Conservation (phyloP, 2,329 filamentous ascomycete species). For the Stachybotrys chlorohalonatus region DNA sequence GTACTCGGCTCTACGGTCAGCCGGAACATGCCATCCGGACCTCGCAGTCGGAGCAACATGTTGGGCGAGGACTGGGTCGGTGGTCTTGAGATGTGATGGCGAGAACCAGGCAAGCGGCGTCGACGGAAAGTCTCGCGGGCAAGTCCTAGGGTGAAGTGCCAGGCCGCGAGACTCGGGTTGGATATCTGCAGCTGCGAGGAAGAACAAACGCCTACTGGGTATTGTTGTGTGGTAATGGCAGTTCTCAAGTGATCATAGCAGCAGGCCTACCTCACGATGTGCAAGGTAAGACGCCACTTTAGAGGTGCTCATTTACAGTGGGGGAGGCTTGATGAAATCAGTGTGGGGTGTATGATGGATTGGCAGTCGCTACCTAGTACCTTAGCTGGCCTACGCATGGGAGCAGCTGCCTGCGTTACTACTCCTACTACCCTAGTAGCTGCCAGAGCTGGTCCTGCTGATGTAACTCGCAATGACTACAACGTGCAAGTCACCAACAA, state of each 20-base stretch:
- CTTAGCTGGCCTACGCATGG: neutral
- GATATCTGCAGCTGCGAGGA: neutral
- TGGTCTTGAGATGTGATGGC: neutral
- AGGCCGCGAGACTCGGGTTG: neutral
- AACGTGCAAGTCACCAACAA: too few species aligned
- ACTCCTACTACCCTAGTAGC: neutral
- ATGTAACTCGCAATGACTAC: too few species aligned
- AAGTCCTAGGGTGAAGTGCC: neutral
- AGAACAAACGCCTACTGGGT: too few species aligned
- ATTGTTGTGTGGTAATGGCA: too few species aligned
- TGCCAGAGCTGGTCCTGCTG: too few species aligned
- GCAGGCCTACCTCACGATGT: too few species aligned
- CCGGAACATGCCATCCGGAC: slow-evolving; percentile 87
- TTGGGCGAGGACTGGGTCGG: slow-evolving; percentile 14
- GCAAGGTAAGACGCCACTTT: neutral
- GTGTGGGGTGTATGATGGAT: neutral
- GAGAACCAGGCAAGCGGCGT: neutral
- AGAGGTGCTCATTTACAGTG: neutral
- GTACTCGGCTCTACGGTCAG: slow-evolving; percentile 67
- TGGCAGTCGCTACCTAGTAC: neutral
- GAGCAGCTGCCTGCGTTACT: neutral
- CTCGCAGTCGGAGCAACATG: slow-evolving; percentile 82
- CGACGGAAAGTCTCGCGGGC: too few species aligned
- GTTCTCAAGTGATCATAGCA: too few species aligned
- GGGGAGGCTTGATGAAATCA: neutral